Conservation (phyloP, 257 asterid species). For the Solanum peruvianum region DNA sequence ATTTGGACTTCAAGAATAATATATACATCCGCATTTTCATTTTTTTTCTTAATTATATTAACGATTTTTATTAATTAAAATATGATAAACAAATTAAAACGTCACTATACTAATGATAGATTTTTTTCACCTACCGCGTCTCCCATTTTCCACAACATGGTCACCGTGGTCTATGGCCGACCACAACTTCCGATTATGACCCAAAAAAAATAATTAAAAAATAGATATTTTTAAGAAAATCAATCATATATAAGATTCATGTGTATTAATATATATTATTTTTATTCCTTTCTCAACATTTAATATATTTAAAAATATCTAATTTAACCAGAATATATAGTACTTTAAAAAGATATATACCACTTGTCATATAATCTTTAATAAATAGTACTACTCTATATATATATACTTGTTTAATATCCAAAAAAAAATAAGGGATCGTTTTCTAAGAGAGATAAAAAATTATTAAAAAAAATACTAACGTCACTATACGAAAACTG, state of each 20-base stretch:
- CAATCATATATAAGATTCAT: background rate
- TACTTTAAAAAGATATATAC: background rate
- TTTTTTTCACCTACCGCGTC: background rate
- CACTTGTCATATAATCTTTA: background rate
- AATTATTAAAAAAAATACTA: too few relatives aligned
- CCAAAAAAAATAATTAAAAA: background rate
- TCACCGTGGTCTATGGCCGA: background rate
- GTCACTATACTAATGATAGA: background rate
- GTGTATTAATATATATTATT: background rate
- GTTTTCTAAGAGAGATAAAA: background rate
- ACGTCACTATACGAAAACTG: accelerated
- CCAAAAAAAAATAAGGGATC: background rate
- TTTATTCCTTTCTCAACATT: background rate
- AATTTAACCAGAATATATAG: background rate
- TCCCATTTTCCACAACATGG: background rate
- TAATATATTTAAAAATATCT: background rate
- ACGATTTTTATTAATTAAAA: too few relatives aligned
- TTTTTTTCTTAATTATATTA: too few relatives aligned
- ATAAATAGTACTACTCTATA: background rate
- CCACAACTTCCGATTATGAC: background rate
- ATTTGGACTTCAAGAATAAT: background rate
- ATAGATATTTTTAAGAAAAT: background rate
- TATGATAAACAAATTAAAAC: too few relatives aligned
- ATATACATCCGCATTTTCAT: too few relatives aligned
- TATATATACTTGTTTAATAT: background rate